These are phyloP conservation scores for Eleusine coracana DNA, from an alignment of 176 grass and related monocot genomes.

Conservation along the genomic window DNA sequence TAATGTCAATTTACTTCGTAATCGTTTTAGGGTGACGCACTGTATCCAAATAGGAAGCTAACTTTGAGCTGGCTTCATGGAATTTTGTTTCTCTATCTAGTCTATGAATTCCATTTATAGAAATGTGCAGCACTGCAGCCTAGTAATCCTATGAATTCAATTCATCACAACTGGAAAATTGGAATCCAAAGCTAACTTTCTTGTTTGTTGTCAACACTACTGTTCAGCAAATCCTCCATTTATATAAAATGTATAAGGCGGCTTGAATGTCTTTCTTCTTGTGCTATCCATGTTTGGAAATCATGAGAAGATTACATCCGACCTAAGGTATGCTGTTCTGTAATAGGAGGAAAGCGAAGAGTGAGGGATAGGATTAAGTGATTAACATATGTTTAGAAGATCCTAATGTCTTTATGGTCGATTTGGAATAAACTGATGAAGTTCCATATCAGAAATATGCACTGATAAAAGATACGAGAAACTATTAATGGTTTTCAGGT, in stretches of 20 bases:
- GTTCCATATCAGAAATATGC: too few relatives aligned
- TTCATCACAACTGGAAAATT: too few relatives aligned
- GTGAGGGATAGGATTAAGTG: too few relatives aligned
- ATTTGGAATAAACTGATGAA: too few relatives aligned
- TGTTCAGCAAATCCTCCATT: background rate
- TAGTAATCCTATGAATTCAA: background rate
- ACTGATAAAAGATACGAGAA: too few relatives aligned
- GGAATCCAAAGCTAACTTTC: background rate
- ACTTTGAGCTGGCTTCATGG: slow-evolving; percentile 16
- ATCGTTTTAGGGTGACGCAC: background rate
- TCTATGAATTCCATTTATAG: background rate
- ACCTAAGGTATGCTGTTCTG: background rate
- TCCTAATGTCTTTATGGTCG: too few relatives aligned
- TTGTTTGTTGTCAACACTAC: background rate
- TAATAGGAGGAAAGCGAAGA: too few relatives aligned
- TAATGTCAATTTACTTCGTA: background rate
- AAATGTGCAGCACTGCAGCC: background rate
- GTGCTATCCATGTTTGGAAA: background rate
- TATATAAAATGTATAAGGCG: background rate
- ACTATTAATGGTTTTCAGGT: too few relatives aligned
- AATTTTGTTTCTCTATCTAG: background rate
- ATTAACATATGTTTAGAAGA: too few relatives aligned
- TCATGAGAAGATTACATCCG: background rate
- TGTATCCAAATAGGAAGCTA: background rate
- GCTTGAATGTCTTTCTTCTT: slow-evolving; percentile 8